Base-by-base conservation (phyloP, 2,329 filamentous ascomycete genomes). In the Alternaria tenuissima region DNA sequence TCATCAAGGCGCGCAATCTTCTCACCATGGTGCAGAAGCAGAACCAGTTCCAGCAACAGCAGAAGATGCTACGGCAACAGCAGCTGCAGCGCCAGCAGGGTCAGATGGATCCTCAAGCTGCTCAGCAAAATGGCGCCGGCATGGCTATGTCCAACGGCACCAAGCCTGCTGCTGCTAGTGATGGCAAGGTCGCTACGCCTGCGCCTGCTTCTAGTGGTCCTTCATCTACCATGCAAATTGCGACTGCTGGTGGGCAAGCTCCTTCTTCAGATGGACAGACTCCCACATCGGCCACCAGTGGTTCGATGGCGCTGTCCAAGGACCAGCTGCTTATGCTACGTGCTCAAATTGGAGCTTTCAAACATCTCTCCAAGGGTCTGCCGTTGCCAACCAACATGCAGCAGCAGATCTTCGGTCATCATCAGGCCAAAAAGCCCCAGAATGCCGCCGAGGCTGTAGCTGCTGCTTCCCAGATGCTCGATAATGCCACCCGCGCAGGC, bases 291-390 rank as follows among this genome's bases (percentile, higher is more conserved):
- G 71, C 75, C 14, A 68, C 69, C 1, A 57, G 65, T 51, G 61
- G 61, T 16, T 59, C 67, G 8, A 66, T 67, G 16, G 62, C 69
- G 32, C 72, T 77, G 66, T 65, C 69, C 18, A 86, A 87, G 24
- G 91, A 95, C 57, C 95, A 99, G 76, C 82, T 97, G 46, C 84
- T 86, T 24, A 87, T 92, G 43, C 82, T 99, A 9, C 86, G 92
- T 61, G 89, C 91, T 66, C 95, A 99, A 77, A 97, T 98, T 52
- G 86, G 90, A 69, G 94, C 94, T 0, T 98, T 97, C 81, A 96
- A 96, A 79, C 86, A 93, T 67, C 84, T 99, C 4, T 90, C 92
- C 5, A 96, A 95, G 79, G 97, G 97, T 68, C 85, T 91, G 14
- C 90, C 93, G 0, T 88, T 98, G 4, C 93, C 94, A 1, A 80